Percentiles rank a stretch among this genome's conserved stretches.
Evolutionary conservation across 2,329 filamentous ascomycete genomes (phyloP).

Genomic region (Fusarium marasasianum): DNA sequence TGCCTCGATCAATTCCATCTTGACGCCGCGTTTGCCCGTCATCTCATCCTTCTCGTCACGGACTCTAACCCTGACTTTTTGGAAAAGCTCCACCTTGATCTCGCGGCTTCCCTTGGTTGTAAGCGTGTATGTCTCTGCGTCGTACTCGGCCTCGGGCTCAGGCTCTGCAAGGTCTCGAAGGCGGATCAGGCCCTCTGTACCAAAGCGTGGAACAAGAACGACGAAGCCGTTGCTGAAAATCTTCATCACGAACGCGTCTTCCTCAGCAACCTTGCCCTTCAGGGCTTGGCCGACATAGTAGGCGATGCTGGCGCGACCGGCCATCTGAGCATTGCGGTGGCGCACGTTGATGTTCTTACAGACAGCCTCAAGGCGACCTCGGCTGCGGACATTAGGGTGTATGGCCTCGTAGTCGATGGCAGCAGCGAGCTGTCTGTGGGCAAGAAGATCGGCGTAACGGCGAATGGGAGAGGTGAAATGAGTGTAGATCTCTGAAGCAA

Average conservation of each 20-base stretch:
- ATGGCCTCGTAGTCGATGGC: constrained; percentile 92
- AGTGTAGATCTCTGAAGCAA: constrained; percentile 96
- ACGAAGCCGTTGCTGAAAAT: constrained; percentile 98
- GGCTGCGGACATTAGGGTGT: constrained; percentile 82
- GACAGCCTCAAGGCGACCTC: constrained; percentile 87
- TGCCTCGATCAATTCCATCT: constrained; percentile 70
- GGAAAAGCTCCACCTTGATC: constrained; percentile 82
- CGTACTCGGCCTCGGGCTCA: constrained; percentile 83
- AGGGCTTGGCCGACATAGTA: constrained; percentile 98
- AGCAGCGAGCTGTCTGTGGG: constrained; percentile 92
- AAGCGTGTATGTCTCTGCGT: constrained; percentile 86
- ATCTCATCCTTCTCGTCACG: constrained; percentile 92
- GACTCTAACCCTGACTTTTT: constrained; percentile 89
- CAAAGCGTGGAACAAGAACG: constrained; percentile 94
- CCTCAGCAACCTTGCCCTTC: constrained; percentile 77
- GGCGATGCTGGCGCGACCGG: constrained; percentile 91
- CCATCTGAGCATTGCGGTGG: constrained; percentile 96
- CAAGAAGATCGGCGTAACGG: constrained; percentile 95
- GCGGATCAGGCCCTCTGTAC: constrained; percentile 91
- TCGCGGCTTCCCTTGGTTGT: constrained; percentile 65
- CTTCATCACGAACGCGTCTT: constrained; percentile 96
- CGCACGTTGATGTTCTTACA: constrained; percentile 99
- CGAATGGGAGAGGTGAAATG: constrained; percentile 98
- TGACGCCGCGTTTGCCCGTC: constrained; percentile 94
- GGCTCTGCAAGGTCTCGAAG: constrained; percentile 82